These are phyloP conservation scores for Harringtonia aguacate DNA, from an alignment of 2,329 filamentous ascomycete genomes.

Conservation along the genomic window DNA sequence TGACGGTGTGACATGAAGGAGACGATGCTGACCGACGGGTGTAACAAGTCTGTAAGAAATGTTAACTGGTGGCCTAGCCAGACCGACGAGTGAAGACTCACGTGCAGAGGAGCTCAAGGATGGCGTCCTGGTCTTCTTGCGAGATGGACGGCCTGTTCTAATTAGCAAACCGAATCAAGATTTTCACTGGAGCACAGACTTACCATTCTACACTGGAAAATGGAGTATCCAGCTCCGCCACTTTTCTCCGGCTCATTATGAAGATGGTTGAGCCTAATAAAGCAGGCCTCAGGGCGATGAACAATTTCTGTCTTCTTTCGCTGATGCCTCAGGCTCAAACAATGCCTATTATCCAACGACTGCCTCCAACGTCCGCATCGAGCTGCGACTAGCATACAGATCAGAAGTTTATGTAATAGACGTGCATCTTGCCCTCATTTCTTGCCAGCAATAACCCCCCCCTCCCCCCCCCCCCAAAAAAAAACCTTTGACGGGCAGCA, in stretches of 20 bases:
- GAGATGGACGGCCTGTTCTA: constrained; percentile 47
- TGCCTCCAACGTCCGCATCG: too few species aligned
- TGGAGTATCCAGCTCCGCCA: constrained; percentile 54
- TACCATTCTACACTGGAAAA: constrained; percentile 53
- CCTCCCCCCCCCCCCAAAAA: too few species aligned
- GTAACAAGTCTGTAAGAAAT: constrained; percentile 45
- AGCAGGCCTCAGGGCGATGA: neutral
- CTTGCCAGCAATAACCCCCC: too few species aligned
- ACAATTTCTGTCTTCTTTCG: neutral
- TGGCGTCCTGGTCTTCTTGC: constrained; percentile 47
- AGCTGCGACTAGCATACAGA: too few species aligned
- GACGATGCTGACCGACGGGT: constrained; percentile 53
- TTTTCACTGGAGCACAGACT: constrained; percentile 6
- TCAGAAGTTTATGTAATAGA: too few species aligned
- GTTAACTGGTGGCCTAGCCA: neutral
- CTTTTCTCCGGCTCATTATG: constrained; percentile 43
- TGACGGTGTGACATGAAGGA: constrained; percentile 41
- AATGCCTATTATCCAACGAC: too few species aligned
- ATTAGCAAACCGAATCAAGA: neutral
- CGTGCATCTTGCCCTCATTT: too few species aligned
- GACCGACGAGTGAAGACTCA: constrained; percentile 22
- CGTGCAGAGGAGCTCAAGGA: constrained; percentile 58
- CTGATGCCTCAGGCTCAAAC: too few species aligned
- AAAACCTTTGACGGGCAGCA: too few species aligned
- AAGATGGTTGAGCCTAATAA: neutral